Evolutionary conservation across 2,329 filamentous ascomycete species (phyloP).

Genomic region (Chrysosporium queenslandicum): DNA sequence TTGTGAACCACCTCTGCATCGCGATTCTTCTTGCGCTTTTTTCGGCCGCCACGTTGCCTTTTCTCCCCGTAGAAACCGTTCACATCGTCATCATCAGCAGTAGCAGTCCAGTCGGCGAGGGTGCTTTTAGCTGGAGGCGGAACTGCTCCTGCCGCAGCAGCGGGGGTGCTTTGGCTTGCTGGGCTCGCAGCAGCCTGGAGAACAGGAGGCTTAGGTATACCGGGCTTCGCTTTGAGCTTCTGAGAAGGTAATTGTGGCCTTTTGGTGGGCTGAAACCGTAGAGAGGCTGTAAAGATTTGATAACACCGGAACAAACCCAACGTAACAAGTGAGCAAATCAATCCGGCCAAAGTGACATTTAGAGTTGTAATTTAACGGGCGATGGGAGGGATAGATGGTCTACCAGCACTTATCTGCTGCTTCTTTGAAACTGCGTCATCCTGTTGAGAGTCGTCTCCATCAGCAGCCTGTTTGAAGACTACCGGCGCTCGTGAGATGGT

Average conservation of each 20-base stretch:
- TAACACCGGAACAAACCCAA: conserved; percentile 22
- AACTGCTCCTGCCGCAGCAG: conserved; percentile 26
- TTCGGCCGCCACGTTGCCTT: conserved; percentile 64
- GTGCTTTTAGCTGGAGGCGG: conserved; percentile 52
- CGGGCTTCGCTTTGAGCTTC: conserved; percentile 54
- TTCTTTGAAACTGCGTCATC: conserved; percentile 53
- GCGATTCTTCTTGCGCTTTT: conserved; percentile 66
- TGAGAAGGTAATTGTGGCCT: conserved; percentile 56
- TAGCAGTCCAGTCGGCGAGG: conserved; percentile 69
- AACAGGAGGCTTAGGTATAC: conserved; percentile 43
- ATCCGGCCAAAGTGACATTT: conserved; percentile 18
- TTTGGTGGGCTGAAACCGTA: conserved; percentile 80
- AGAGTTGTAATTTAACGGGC: conserved; percentile 11
- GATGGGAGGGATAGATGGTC: conserved; percentile 32
- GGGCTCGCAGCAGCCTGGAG: conserved; percentile 6
- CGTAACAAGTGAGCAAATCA: conserved; percentile 41
- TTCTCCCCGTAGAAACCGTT: conserved; percentile 59
- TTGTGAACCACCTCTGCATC: conserved; percentile 53
- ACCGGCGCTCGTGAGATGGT: conserved; percentile 71
- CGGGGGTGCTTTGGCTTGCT: conserved; percentile 15
- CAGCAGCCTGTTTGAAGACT: conserved; percentile 53
- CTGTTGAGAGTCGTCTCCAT: conserved; percentile 39
- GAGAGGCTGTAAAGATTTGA: conserved; percentile 43
- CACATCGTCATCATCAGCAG: conserved; percentile 69
- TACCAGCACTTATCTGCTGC: conserved; percentile 54